These are phyloP conservation scores for Pestalotiopsis sp. DNA, from an alignment of 2,329 filamentous ascomycete genomes.

Conservation along the genomic window DNA sequence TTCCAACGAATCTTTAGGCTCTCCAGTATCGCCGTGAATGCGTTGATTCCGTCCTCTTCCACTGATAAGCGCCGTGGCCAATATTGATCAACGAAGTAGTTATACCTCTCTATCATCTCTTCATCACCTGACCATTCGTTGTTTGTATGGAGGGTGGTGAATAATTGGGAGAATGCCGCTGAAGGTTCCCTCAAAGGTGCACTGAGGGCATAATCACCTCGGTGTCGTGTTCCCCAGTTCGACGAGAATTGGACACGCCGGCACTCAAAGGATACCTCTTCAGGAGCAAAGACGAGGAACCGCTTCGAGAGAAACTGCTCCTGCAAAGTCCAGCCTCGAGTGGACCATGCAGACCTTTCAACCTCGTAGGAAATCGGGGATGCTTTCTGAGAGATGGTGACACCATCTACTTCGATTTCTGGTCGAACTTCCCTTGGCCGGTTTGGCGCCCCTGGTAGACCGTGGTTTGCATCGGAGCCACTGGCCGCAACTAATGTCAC, in stretches of 20 bases:
- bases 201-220: fast-evolving
- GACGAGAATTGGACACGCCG: background rate
- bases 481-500: background rate
- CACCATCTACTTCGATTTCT: background rate
- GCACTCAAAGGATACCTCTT: background rate
- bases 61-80: background rate
- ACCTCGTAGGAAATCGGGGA: background rate
- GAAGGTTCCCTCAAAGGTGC: background rate
- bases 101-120: background rate
- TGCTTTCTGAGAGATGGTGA: background rate
- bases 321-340: background rate
- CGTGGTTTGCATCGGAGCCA: background rate
- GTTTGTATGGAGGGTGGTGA: background rate
- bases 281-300: background rate
- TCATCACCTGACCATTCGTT: background rate
- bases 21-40: background rate
- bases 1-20: background rate
- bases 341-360: background rate
- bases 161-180: background rate
- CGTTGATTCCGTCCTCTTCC: background rate
- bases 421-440: background rate
- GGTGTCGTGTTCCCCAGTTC: background rate
- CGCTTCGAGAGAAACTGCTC: background rate
- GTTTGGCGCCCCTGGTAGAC: background rate
- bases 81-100: background rate